Evolutionary conservation across 441 rosid species (phyloP), one percentile per base, ranked within the genome.

Genomic region (Eugenia klotzschiana): DNA sequence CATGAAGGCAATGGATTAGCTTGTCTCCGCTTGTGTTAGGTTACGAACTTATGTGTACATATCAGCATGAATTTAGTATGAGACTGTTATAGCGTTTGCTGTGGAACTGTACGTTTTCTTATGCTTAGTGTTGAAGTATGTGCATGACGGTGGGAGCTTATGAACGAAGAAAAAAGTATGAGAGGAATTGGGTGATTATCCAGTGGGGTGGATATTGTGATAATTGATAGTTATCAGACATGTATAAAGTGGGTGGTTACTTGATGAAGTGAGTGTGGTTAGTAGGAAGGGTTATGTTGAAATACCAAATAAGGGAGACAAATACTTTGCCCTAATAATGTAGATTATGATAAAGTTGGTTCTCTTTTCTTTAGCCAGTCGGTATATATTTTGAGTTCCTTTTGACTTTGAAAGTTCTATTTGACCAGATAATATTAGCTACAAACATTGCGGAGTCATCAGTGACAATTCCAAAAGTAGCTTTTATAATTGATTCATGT

Each of bases 401-500:
- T 79, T 51, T 54, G 80, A 69, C 55, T 82, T 41, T 77, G 53
- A 85, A 69, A 26, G 8, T 84, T 51, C 77, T 58, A 52, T 83
- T 86, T 82, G 87, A 43, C 79, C 91, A 95, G 99, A 97, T 96
- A 54, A 96, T 96, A 86, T 85, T 96, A 88, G 98, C 99, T 79
- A 95, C 99, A 86, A 96, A 96, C 88, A 94, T 95, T 86, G 99
- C 99, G 11, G 99, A 95, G 88, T 96, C 99, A 82, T 96, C 98
- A 53, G 98, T 96, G 83, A 96, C 99, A 80, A 96, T 96, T 89
- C 98, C 99, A 74, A 89, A 96, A 87, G 97, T 93, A 73, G 99
- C 98, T 57, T 94, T 88, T 87, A 95, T 96, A 87, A 93, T 96
- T 85, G 99, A 96, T 88, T 93, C 98, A 53, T 94, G 99, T 87